phyloP scores from a whole-genome alignment of 768 basidiomycete species.

The Fibroporia radiculosa region DNA sequence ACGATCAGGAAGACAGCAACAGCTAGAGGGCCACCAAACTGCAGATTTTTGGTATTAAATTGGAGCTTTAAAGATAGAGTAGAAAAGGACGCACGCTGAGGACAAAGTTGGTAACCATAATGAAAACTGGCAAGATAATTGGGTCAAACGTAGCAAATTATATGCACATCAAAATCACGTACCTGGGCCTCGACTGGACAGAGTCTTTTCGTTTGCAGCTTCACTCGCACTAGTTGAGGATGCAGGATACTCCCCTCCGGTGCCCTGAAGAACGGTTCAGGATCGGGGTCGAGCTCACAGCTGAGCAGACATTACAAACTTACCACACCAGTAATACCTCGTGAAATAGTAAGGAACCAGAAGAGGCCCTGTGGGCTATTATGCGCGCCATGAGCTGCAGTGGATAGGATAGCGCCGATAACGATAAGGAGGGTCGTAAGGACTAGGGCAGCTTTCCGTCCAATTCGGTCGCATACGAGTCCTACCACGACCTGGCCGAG shows the following conservation, averaged over 20 bases:
- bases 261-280: conserved; percentile 35
- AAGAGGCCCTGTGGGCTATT: conserved; percentile 55
- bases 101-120: conserved; percentile 71
- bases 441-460: conserved; percentile 69
- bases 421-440: conserved; percentile 63
- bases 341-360: conserved; percentile 68
- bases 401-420: conserved; percentile 59
- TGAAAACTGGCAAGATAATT: conserved; percentile 40
- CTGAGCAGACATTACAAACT: conserved; percentile 15
- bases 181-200: conserved; percentile 54
- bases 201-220: conserved; percentile 64
- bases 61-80: not conserved
- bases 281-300: not conserved
- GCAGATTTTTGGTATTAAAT: not conserved
- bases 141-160: too few species aligned
- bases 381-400: conserved; percentile 56
- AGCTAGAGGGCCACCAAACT: conserved; percentile 63
- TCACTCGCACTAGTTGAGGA: conserved; percentile 64
- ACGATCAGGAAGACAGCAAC: conserved; percentile 62
- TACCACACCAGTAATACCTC: conserved; percentile 66
- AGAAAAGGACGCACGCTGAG: conserved; percentile 42
- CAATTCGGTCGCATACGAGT: conserved; percentile 59
- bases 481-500: conserved; percentile 58
- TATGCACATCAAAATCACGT: not conserved
- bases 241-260: conserved; percentile 74